phyloP scores from a whole-genome alignment of 2,329 filamentous ascomycete genomes.

The Pestalotiopsis fici region DNA sequence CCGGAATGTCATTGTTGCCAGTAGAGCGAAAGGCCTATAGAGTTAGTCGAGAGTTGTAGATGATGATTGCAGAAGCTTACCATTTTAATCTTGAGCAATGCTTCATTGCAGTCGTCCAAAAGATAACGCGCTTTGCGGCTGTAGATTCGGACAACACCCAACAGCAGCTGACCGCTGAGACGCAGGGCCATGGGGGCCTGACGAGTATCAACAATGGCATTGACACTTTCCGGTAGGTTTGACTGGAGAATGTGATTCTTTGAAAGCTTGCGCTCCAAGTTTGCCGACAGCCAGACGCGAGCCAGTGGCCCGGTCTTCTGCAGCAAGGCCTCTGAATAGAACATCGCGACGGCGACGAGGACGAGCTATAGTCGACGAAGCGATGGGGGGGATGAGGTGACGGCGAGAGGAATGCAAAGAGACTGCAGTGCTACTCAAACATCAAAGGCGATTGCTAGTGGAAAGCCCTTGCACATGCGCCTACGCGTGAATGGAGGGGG shows the following conservation, averaged over 20 bases:
- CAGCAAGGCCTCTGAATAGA: constrained; percentile 94
- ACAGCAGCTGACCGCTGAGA: constrained; percentile 87
- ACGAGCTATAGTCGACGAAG: constrained; percentile 15
- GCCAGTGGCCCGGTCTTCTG: constrained; percentile 97
- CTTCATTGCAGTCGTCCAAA: constrained; percentile 96
- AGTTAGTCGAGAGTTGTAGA: constrained; percentile 26
- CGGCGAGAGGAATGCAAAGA: neutral
- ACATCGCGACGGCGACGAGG: constrained; percentile 66
- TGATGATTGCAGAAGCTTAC: constrained; percentile 48
- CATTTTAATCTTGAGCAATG: constrained; percentile 98
- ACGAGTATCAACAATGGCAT: constrained; percentile 89
- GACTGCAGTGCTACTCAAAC: neutral
- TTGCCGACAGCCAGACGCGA: constrained; percentile 97
- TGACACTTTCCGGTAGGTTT: constrained; percentile 91
- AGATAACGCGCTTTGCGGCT: constrained; percentile 96
- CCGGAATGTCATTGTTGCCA: constrained; percentile 94
- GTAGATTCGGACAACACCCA: constrained; percentile 97
- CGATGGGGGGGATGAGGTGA: neutral
- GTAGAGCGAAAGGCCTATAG: constrained; percentile 85
- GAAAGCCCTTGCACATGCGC: neutral
- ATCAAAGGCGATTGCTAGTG: constrained; percentile 14
- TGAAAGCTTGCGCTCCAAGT: constrained; percentile 96
- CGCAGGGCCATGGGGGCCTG: constrained; percentile 95
- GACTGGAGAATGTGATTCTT: constrained; percentile 95
- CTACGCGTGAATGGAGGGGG: constrained; percentile 4